Evolutionary conservation across 345 rosid species (phyloP).

Genomic region (Noccaea caerulescens): DNA sequence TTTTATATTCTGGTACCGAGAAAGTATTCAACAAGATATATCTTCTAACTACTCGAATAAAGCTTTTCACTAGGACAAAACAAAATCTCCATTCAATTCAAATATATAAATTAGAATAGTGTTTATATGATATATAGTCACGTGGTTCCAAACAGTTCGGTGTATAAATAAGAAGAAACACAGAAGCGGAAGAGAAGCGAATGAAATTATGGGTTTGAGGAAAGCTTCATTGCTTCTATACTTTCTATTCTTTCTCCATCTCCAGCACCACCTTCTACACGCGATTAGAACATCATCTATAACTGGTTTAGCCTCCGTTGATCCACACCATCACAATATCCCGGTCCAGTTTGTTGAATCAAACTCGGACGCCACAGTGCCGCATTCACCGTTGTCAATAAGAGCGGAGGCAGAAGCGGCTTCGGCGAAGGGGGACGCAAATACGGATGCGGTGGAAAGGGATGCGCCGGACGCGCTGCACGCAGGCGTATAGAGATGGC

Average conservation of each 20-base stretch:
- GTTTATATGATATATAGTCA: background rate
- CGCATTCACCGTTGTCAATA: constrained; percentile 4
- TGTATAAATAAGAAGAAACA: constrained; percentile 15
- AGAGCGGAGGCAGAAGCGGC: background rate
- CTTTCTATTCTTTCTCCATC: constrained; percentile 20
- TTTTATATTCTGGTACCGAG: no score
- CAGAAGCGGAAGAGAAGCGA: constrained; percentile 1
- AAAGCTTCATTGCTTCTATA: constrained; percentile 4
- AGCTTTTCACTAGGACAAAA: no score
- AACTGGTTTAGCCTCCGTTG: background rate
- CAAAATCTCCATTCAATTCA: no score
- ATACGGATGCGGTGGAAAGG: background rate
- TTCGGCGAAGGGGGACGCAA: constrained; percentile 8
- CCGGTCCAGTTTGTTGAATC: background rate
- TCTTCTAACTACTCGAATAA: no score
- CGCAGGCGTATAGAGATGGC: background rate
- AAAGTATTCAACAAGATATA: no score
- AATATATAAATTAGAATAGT: no score
- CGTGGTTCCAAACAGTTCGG: background rate
- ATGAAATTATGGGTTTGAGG: constrained; percentile 15
- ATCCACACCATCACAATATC: constrained; percentile 7
- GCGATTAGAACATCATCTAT: background rate
- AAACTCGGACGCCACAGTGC: constrained; percentile 5
- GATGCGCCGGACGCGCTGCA: constrained; percentile 7
- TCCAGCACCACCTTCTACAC: background rate